Evolutionary conservation across 805 yeast genomes (phyloP).

Genomic region (Lipomyces anomalus): DNA sequence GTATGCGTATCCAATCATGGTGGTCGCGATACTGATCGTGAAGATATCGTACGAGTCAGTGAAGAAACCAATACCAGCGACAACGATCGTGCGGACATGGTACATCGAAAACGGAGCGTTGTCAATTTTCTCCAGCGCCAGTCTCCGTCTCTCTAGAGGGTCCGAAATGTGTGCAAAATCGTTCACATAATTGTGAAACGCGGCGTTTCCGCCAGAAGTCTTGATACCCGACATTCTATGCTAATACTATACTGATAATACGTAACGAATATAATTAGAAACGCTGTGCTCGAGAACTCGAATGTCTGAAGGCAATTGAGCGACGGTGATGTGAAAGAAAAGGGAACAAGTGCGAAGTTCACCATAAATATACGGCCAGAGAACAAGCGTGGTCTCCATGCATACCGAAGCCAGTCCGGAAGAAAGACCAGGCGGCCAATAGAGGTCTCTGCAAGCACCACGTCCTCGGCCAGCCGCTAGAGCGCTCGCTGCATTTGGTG

Average conservation of each 20-base stretch:
- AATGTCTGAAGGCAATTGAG: not conserved
- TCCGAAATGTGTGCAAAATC: slow-evolving; percentile 53
- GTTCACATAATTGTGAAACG: slow-evolving; percentile 51
- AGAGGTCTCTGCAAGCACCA: too few species aligned
- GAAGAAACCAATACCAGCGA: slow-evolving; percentile 83
- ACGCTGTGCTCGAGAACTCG: not conserved
- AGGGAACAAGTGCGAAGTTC: not conserved
- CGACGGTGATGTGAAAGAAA: not conserved
- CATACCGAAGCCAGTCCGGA: not conserved
- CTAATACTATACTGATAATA: not conserved
- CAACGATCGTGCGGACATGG: slow-evolving; percentile 37
- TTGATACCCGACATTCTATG: slow-evolving; percentile 2
- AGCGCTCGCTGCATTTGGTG: too few species aligned
- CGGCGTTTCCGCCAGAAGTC: slow-evolving; percentile 47
- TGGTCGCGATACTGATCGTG: slow-evolving; percentile 75
- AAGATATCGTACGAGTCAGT: slow-evolving; percentile 92
- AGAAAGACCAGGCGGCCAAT: too few species aligned
- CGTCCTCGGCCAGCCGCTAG: too few species aligned
- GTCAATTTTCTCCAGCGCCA: slow-evolving; percentile 55
- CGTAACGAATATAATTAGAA: not conserved
- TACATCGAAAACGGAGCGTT: slow-evolving; percentile 56
- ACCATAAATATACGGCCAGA: not conserved
- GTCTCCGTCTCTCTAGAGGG: slow-evolving; percentile 54
- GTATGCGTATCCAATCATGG: slow-evolving; percentile 73
- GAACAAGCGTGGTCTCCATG: not conserved